Evolutionary conservation across 441 rosid genomes (phyloP).

Genomic region (Bruguiera hainesii): DNA sequence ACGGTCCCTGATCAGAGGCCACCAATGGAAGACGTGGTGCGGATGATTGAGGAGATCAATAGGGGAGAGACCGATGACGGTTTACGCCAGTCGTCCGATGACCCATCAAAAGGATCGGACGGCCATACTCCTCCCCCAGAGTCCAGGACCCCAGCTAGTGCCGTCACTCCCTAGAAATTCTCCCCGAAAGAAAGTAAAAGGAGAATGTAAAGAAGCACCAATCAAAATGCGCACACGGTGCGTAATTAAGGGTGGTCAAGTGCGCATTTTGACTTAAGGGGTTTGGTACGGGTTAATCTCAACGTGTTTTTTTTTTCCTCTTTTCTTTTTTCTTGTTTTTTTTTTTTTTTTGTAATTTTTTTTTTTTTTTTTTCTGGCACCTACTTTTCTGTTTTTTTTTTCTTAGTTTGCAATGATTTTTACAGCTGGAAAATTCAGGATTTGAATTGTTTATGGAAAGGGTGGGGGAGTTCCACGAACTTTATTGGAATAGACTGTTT

Average conservation of each 20-base stretch:
- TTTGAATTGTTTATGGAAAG: conserved; percentile 27
- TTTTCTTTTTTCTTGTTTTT: background rate
- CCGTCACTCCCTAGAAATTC: conserved; percentile 43
- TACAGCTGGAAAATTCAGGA: conserved; percentile 19
- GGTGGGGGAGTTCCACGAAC: conserved; percentile 30
- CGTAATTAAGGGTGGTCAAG: conserved; percentile 26
- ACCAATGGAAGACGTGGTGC: background rate
- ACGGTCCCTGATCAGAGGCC: background rate
- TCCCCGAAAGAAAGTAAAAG: too few relatives aligned
- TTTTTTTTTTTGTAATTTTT: too few relatives aligned
- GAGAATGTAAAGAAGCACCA: background rate
- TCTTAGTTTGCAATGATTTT: conserved; percentile 28
- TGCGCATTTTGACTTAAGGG: conserved; percentile 28
- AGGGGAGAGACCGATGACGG: conserved; percentile 38
- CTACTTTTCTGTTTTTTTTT: background rate
- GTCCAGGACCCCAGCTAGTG: conserved; percentile 56
- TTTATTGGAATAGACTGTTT: conserved; percentile 35
- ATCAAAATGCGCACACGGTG: conserved; percentile 20
- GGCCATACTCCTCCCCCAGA: background rate
- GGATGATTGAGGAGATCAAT: background rate
- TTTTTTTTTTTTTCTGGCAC: too few relatives aligned
- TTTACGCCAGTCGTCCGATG: background rate
- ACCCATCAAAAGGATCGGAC: background rate
- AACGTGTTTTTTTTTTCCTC: conserved; percentile 1
- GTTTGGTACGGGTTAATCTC: conserved; percentile 2